phyloP scores from a whole-genome alignment of 257 asterid genomes.

The Lantana camara region DNA sequence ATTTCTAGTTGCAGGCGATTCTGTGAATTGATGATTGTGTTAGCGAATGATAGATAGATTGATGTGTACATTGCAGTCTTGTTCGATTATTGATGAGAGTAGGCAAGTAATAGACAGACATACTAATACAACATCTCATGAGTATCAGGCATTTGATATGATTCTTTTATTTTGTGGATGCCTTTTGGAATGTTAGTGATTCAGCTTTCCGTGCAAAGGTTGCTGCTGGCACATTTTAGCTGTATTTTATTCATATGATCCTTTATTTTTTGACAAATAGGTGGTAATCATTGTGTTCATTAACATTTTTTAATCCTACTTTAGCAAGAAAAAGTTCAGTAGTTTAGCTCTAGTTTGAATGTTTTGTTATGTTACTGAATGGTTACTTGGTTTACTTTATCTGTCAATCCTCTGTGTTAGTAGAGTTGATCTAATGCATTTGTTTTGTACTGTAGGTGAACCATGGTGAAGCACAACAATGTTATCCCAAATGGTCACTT shows the following conservation, averaged over 20 bases:
- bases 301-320: background rate
- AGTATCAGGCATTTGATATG: background rate
- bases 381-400: background rate
- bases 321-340: background rate
- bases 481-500: conserved; percentile 78
- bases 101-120: no score
- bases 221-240: background rate
- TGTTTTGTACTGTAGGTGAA: conserved; percentile 38
- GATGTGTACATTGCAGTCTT: background rate
- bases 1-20: background rate
- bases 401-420: background rate
- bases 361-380: background rate
- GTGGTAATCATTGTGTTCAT: no score
- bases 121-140: background rate
- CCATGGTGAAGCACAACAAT: conserved; percentile 78
- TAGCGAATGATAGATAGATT: background rate
- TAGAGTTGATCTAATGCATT: background rate
- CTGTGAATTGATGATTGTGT: background rate
- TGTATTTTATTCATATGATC: background rate
- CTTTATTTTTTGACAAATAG: no score
- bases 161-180: background rate
- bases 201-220: background rate
- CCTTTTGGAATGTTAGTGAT: background rate
- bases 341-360: background rate
- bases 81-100: background rate